Percentiles rank a stretch among this genome's conserved stretches.
These are phyloP conservation scores for Rhizopus arrhizus DNA, from an alignment of 371 early-diverging fungal genomes.

Conservation along the genomic window DNA sequence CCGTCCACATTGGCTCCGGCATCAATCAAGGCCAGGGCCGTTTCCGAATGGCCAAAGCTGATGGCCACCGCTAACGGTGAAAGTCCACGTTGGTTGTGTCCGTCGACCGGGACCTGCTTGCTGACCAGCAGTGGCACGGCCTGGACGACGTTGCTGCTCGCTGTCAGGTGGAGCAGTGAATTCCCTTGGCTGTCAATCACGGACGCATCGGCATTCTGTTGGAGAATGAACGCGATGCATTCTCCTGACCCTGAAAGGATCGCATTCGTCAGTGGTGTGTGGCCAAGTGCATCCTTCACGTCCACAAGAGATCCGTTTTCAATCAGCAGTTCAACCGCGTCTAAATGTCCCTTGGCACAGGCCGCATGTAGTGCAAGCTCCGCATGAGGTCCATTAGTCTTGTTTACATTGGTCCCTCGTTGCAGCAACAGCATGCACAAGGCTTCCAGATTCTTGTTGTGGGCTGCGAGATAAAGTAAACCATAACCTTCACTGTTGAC, in stretches of 20 bases:
- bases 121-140: conserved; percentile 30
- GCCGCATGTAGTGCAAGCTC: conserved; percentile 51
- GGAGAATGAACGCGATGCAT: conserved; percentile 39
- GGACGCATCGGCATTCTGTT: conserved; percentile 37
- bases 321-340: conserved; percentile 48
- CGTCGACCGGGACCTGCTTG: conserved; percentile 29
- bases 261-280: conserved; percentile 58
- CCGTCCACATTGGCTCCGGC: conserved; percentile 45
- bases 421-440: conserved; percentile 45
- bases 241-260: conserved; percentile 35
- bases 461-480: conserved; percentile 47
- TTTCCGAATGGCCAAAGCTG: conserved; percentile 35
- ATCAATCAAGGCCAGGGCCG: conserved; percentile 27
- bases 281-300: conserved; percentile 66
- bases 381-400: conserved; percentile 44
- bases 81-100: conserved; percentile 36
- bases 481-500: conserved; percentile 39
- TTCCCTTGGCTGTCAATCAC: conserved; percentile 67
- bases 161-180: conserved; percentile 58
- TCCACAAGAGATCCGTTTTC: conserved; percentile 52
- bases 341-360: conserved; percentile 33
- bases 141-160: conserved; percentile 31
- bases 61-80: conserved; percentile 52
- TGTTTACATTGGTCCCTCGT: conserved; percentile 38
- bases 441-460: conserved; percentile 45